These are phyloP conservation scores for Rhipidocladum racemiflorum DNA, from an alignment of 176 grass and related monocot genomes.

Conservation along the genomic window DNA sequence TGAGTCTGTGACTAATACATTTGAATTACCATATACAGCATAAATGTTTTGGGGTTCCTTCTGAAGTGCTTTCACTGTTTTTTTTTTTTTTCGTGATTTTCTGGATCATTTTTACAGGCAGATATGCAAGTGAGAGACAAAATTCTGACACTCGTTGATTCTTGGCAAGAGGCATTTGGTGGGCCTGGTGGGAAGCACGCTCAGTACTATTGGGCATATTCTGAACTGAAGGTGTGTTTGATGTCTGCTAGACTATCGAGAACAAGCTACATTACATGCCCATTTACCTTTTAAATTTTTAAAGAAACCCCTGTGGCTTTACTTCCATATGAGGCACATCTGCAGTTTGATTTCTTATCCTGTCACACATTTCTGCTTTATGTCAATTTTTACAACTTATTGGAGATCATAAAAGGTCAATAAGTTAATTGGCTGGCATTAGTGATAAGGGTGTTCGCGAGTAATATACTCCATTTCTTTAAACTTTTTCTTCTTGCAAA, in stretches of 20 bases:
- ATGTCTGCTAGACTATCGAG: not conserved
- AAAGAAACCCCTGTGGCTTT: not conserved
- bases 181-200: conserved; percentile 65
- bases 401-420: not conserved
- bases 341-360: not conserved
- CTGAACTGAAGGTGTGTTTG: conserved; percentile 65
- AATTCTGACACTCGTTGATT: conserved; percentile 67
- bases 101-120: conserved; percentile 30
- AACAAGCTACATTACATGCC: not conserved
- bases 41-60: not conserved
- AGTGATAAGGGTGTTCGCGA: not conserved
- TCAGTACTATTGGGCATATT: conserved; percentile 78
- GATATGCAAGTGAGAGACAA: conserved; percentile 70
- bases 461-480: not conserved
- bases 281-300: not conserved
- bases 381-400: not conserved
- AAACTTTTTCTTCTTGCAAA: not conserved
- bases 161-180: conserved; percentile 90
- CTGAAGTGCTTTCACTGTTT: not conserved
- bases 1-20: not conserved
- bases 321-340: not conserved
- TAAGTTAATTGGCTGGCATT: not conserved
- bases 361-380: not conserved
- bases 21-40: not conserved
- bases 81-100: not conserved